phyloP scores from a whole-genome alignment of 345 rosid genomes.

The Geranium rotundifolium region DNA sequence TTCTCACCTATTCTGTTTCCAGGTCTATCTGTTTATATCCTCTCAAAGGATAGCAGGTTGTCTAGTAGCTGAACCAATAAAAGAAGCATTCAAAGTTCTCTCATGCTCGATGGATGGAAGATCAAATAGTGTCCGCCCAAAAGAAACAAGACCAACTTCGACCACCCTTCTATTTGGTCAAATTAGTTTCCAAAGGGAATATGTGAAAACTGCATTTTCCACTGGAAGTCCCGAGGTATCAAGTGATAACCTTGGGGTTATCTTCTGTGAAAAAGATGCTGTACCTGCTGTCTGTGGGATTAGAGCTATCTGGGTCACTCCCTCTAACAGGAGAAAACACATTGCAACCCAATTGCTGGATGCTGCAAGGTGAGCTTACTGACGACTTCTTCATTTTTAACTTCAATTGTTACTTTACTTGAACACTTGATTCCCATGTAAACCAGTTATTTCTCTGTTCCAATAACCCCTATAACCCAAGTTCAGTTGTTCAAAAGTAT shows the following conservation, averaged over 20 bases:
- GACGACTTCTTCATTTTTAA: background rate
- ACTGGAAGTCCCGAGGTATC: conserved; percentile 10
- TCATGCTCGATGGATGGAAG: conserved; percentile 18
- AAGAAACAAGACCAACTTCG: conserved; percentile 24
- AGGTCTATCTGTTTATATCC: conserved; percentile 63
- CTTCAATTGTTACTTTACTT: too few relatives aligned
- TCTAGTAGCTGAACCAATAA: conserved; percentile 67
- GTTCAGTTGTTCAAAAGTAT: background rate
- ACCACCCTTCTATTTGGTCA: conserved; percentile 56
- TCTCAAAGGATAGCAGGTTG: conserved; percentile 62
- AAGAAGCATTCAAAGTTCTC: conserved; percentile 58
- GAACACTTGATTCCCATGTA: background rate
- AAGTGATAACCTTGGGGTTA: conserved; percentile 28
- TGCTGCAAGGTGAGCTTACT: conserved; percentile 46
- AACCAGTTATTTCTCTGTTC: background rate
- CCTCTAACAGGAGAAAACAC: conserved; percentile 65
- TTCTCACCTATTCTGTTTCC: conserved; percentile 7
- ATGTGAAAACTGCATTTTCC: conserved; percentile 22
- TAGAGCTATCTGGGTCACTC: conserved; percentile 86
- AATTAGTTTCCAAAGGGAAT: conserved; percentile 46
- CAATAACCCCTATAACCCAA: background rate
- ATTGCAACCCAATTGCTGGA: conserved; percentile 63
- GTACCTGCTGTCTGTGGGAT: conserved; percentile 57
- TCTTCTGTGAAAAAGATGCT: conserved; percentile 44
- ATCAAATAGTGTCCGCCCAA: conserved; percentile 7